Base-by-base conservation (phyloP, 495 filamentous ascomycete genomes). In the Xanthoparmelia taractica region DNA sequence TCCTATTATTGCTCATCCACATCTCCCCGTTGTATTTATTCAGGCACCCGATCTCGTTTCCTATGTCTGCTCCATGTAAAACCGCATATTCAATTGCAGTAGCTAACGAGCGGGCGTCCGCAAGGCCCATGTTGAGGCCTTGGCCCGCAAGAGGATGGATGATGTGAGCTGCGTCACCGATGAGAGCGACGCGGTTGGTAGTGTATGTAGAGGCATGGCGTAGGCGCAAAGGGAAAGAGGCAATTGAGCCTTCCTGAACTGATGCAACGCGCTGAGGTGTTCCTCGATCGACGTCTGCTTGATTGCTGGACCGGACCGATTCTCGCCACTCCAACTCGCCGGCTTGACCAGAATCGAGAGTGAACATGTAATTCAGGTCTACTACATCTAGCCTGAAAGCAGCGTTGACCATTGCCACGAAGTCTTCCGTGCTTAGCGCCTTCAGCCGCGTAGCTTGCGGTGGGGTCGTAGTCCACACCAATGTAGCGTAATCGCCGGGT, bases 121-220 rank as follows among this genome's bases (percentile, higher is more conserved):
- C 90, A 61, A 96, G 84, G 6, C 94, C 94, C 68, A 95, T 90
- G 70, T 98, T 98, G 20, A 98, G 81, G 1, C 94, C 94, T 72
- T 97, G 94, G 8, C 94, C 94, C 1, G 92, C 94, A 33, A 98
- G 84, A 0, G 94, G 94, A 72, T 98, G 94, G 68, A 96, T 85
- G 33, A 91, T 92, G 71, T 98, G 94, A 11, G 94, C 95, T 5
- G 94, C 94, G 68, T 98, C 94, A 57, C 92, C 94, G 43, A 97
- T 83, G 1, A 98, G 82, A 0, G 92, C 94, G 13, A 96, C 79
- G 5, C 94, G 87, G 65, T 94, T 88, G 2, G 86, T 89, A 63
- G 92, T 89, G 75, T 98, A 98, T 6, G 90, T 89, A 61, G 91
- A 87, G 10, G 94, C 90, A 69, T 98, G 95, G 12, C 93, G 84